Base-by-base conservation (phyloP, 805 yeast species). In the Candida namnaoensis region DNA sequence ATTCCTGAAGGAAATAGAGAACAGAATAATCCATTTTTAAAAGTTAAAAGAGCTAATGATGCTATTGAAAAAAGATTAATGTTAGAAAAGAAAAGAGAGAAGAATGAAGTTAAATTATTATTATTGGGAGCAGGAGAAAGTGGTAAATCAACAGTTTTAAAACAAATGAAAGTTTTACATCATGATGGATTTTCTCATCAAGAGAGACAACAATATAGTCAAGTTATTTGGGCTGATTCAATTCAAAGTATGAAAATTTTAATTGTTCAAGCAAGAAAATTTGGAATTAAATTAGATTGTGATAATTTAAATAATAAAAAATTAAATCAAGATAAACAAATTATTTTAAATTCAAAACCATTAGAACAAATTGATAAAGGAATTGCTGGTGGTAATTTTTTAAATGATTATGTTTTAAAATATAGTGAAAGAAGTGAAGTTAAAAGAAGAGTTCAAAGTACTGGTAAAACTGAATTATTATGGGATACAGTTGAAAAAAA, bases 101-200 rank as follows among this genome's bases (percentile, higher is more conserved):
- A 71, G 51, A 74, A 76, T 45, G 81, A 76, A 49, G 72, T 82
- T 32, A 87, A 82, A 57, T 67, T 91, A 46, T 62, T 91, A 34
- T 67, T 91, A n/a, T 64, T 88, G 32, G 96, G 98, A 35, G 86
- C 98, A 0, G 98, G 97, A 5, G 98, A 90, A 57, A 80, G 91
- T 40, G 97, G 98, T 6, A 90, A 90, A 58, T 84, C 95, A 2
- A 90, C 98, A 0, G 95, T 90, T 7, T 64, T 90, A 49, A 90
- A 90, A 60, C 97, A 90, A 58, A 73, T 90, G 78, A 78, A 84
- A 51, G 68, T 93, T 14, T 61, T 88, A 35, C 97, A 93, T 58
- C 84, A 87, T 45, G 82, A 84, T 36, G 95, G 95, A 3, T 93
- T 91, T 64, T 69, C 84, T 1, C 74, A 74, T 39, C 83, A 79